Evolutionary conservation across 768 basidiomycete species (phyloP).

Genomic region (Pholiota molesta): DNA sequence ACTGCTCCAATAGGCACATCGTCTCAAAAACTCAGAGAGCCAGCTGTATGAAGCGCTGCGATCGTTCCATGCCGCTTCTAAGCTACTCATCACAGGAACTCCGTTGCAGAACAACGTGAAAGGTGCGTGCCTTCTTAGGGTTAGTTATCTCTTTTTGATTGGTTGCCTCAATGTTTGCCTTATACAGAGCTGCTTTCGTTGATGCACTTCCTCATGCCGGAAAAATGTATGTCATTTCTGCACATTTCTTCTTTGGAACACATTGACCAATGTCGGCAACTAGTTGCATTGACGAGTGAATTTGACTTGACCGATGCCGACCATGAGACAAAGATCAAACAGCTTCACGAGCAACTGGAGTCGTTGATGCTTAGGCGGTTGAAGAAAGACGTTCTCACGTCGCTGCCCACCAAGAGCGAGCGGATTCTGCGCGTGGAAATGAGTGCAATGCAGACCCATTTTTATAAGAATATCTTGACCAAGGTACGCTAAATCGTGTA

Average conservation of each 20-base stretch:
- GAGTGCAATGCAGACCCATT: constrained; percentile 94
- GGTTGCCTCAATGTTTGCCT: background rate
- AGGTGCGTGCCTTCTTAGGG: constrained; percentile 50
- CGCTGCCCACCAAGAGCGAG: constrained; percentile 96
- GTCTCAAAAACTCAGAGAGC: constrained; percentile 96
- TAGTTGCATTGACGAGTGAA: constrained; percentile 91
- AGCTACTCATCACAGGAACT: constrained; percentile 97
- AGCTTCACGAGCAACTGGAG: constrained; percentile 91
- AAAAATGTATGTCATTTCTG: constrained; percentile 71
- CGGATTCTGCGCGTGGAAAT: constrained; percentile 97
- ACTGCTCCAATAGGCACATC: constrained; percentile 71
- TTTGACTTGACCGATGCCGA: constrained; percentile 94
- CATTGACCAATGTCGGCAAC: background rate
- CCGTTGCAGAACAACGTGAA: constrained; percentile 99
- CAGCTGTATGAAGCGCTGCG: constrained; percentile 94
- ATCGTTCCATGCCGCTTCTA: constrained; percentile 87
- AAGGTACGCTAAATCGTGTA: constrained; percentile 53
- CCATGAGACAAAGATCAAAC: constrained; percentile 94
- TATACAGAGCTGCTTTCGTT: constrained; percentile 84
- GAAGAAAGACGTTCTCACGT: constrained; percentile 96
- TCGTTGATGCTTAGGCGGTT: constrained; percentile 92
- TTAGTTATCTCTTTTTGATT: background rate
- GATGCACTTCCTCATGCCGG: constrained; percentile 99
- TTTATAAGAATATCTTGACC: constrained; percentile 98
- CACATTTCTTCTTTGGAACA: background rate